Percentiles rank a stretch among this genome's conserved stretches.
phyloP scores from a whole-genome alignment of 176 grass and related monocot species.

The Saccharum spontaneum region DNA sequence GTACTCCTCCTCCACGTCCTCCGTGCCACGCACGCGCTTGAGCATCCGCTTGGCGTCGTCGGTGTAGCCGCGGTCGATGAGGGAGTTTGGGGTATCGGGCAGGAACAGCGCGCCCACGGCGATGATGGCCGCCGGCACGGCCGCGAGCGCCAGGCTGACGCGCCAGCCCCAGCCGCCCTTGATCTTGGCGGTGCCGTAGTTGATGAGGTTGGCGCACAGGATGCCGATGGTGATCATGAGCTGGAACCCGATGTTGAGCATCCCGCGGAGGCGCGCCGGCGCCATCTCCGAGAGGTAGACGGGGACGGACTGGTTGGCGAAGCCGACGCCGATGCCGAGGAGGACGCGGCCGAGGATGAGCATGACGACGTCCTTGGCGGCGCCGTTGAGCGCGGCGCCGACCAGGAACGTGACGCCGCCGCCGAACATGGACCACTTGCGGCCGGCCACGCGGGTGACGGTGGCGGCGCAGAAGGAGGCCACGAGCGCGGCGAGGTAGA shows the following conservation, averaged over 20 bases:
- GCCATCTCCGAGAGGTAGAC: slow-evolving; percentile 98
- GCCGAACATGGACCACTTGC: slow-evolving; percentile 96
- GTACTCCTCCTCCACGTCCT: slow-evolving; percentile 83
- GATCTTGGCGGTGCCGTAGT: slow-evolving; percentile 88
- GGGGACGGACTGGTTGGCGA: slow-evolving; percentile 96
- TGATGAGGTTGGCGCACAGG: slow-evolving; percentile 78
- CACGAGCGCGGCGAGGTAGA: slow-evolving; percentile 83
- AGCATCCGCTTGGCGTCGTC: slow-evolving; percentile 71
- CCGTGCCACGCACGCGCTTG: slow-evolving; percentile 77
- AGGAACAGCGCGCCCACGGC: slow-evolving; percentile 83
- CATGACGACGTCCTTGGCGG: slow-evolving; percentile 58
- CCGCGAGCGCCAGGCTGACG: slow-evolving; percentile 77
- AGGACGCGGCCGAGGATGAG: slow-evolving; percentile 95
- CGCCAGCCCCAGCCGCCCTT: slow-evolving; percentile 83
- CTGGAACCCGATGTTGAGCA: slow-evolving; percentile 99
- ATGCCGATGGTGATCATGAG: slow-evolving; percentile 94
- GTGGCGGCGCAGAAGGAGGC: slow-evolving; percentile 76
- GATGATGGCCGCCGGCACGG: slow-evolving; percentile 82
- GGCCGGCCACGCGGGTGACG: slow-evolving; percentile 66
- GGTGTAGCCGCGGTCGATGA: slow-evolving; percentile 73
- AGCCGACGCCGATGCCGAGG: slow-evolving; percentile 90
- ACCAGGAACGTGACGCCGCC: slow-evolving; percentile 86
- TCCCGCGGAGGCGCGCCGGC: slow-evolving; percentile 76
- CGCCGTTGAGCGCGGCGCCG: slow-evolving; percentile 77
- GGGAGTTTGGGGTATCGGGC: slow-evolving; percentile 91